phyloP scores from a whole-genome alignment of 2,329 filamentous ascomycete genomes.

The Aschersonia sp. region DNA sequence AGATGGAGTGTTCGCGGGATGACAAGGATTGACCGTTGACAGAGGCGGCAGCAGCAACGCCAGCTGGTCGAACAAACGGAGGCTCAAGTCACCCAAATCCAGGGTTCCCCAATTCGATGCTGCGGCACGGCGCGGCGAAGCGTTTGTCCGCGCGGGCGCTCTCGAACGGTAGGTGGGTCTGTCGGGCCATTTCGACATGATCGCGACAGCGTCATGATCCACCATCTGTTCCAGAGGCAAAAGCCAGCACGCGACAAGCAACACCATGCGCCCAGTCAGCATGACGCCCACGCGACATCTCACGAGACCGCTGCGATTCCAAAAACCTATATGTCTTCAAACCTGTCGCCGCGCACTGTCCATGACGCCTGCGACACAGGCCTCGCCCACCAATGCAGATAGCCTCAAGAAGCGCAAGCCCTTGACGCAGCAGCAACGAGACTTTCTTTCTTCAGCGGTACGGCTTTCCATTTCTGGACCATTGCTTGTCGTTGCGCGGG shows the following conservation, averaged over 20 bases:
- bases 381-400: conserved; percentile 2
- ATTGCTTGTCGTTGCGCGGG: too few relatives aligned
- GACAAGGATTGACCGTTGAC: too few relatives aligned
- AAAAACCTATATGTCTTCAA: conserved; percentile 1
- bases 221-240: not conserved
- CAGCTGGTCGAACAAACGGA: not conserved
- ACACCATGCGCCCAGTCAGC: not conserved
- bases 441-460: conserved; percentile 63
- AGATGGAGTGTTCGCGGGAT: too few relatives aligned
- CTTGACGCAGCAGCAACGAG: conserved; percentile 53
- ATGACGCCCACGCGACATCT: not conserved
- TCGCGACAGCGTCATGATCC: not conserved
- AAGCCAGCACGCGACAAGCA: not conserved
- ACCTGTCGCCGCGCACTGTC: conserved; percentile 3
- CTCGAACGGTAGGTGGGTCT: not conserved
- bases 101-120: not conserved
- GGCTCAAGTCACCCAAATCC: not conserved
- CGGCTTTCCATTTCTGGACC: conserved; percentile 8
- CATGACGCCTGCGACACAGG: conserved; percentile 3
- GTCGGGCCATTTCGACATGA: not conserved
- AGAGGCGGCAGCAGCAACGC: not conserved
- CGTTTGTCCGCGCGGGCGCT: conserved; percentile 3
- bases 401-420: conserved; percentile 34
- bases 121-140: conserved; percentile 3
- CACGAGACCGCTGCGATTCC: not conserved